A percentile compares a stretch with the other conserved stretches of the same genome.
These are phyloP conservation scores for Didymella lethalis DNA, from an alignment of 2,329 filamentous ascomycete genomes.

Conservation along the genomic window DNA sequence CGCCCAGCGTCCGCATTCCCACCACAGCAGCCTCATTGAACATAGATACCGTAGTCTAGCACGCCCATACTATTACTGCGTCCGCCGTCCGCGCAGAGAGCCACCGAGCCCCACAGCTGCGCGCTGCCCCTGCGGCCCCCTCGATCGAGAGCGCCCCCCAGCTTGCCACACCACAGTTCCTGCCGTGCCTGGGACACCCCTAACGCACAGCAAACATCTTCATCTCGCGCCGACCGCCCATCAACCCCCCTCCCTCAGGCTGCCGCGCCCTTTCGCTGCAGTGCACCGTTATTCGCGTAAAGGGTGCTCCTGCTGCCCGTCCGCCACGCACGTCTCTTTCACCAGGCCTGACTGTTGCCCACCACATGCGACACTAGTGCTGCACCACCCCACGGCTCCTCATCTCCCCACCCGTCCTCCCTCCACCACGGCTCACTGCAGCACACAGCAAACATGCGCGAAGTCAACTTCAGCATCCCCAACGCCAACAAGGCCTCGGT, in stretches of 20 bases:
- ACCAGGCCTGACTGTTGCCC: constrained; percentile 25
- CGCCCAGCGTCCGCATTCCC: constrained; percentile 16
- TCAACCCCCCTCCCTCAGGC: constrained; percentile 15
- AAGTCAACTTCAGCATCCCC: constrained; percentile 99
- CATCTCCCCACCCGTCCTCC: constrained; percentile 13
- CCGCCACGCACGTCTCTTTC: constrained; percentile 18
- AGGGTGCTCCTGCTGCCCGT: constrained; percentile 19
- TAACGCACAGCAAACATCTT: constrained; percentile 45
- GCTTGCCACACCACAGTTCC: constrained; percentile 23
- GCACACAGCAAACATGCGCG: constrained; percentile 76
- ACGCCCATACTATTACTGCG: constrained; percentile 15
- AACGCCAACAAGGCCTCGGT: constrained; percentile 99
- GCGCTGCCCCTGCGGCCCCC: constrained; percentile 29
- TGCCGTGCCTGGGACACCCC: constrained; percentile 40
- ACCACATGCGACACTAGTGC: constrained; percentile 46
- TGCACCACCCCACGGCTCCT: constrained; percentile 38
- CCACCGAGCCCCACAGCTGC: constrained; percentile 14
- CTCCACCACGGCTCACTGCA: constrained; percentile 25
- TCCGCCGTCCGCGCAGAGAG: constrained; percentile 12
- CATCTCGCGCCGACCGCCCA: constrained; percentile 37
- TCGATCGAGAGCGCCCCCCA: constrained; percentile 15
- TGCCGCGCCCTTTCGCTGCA: constrained; percentile 7
- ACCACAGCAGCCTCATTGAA: constrained; percentile 23
- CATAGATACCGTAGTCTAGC: constrained; percentile 12
- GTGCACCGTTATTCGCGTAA: constrained; percentile 12